Evolutionary conservation across 371 early-diverging fungal genomes (phyloP).

Genomic region (Coemansia sp.): DNA sequence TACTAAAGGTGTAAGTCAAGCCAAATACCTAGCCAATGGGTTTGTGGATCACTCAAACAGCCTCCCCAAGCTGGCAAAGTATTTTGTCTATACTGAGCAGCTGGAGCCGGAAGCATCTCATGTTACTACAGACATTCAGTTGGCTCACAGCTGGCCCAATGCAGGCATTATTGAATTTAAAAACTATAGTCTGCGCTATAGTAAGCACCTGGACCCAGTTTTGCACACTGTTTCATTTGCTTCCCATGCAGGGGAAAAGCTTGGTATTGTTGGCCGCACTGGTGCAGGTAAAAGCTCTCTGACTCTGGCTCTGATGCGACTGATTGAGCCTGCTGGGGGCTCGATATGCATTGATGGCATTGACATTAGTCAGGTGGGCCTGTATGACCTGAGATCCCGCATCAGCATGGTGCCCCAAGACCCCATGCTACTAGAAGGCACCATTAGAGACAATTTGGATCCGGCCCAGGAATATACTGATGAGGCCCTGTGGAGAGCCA

Average conservation of each 20-base stretch:
- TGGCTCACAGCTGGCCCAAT: slow-evolving; percentile 26
- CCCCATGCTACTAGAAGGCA: slow-evolving; percentile 59
- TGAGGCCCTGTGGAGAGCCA: slow-evolving; percentile 56
- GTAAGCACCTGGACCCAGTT: slow-evolving; percentile 21
- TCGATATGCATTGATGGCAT: slow-evolving; percentile 60
- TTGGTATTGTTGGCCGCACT: slow-evolving; percentile 55
- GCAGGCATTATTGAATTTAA: slow-evolving; percentile 38
- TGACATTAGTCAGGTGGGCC: slow-evolving; percentile 55
- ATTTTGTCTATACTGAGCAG: background rate
- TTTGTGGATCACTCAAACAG: background rate
- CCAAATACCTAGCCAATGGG: background rate
- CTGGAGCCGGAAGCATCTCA: slow-evolving; percentile 17
- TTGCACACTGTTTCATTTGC: slow-evolving; percentile 51
- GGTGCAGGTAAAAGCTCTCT: slow-evolving; percentile 67
- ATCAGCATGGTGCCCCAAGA: slow-evolving; percentile 70
- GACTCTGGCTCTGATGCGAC: slow-evolving; percentile 56
- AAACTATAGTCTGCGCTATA: slow-evolving; percentile 28
- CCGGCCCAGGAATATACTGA: slow-evolving; percentile 54
- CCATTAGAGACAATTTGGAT: slow-evolving; percentile 59
- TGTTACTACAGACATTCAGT: slow-evolving; percentile 47
- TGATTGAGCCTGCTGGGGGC: slow-evolving; percentile 57
- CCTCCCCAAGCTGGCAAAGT: background rate
- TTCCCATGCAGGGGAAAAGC: slow-evolving; percentile 47
- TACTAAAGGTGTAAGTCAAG: background rate
- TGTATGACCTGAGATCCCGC: slow-evolving; percentile 56